phyloP scores from a whole-genome alignment of 352 stramenopile species.

The Phytophthora foliorum region DNA sequence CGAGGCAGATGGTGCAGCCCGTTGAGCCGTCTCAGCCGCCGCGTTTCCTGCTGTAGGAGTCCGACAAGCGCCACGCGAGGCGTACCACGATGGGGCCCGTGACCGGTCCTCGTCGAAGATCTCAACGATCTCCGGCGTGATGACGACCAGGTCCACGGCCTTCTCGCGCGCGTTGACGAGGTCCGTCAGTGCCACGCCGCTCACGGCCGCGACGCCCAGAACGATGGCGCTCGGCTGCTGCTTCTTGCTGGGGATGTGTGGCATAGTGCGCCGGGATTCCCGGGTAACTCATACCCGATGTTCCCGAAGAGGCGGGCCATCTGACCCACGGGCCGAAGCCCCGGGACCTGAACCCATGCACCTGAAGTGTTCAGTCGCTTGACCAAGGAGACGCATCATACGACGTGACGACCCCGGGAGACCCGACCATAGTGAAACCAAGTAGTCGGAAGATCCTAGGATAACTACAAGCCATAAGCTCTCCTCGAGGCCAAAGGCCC shows the following conservation, averaged over 20 bases:
- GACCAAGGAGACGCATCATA: too few species aligned
- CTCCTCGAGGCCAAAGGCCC: too few species aligned
- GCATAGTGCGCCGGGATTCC: too few species aligned
- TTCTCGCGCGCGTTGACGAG: constrained; percentile 76
- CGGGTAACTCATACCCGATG: too few species aligned
- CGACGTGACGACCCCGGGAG: too few species aligned
- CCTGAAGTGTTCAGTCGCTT: too few species aligned
- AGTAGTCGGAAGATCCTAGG: too few species aligned
- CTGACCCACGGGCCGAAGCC: too few species aligned
- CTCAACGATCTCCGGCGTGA: constrained; percentile 90
- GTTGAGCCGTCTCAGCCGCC: constrained; percentile 92
- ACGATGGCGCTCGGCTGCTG: constrained; percentile 58
- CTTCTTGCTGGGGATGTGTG: constrained; percentile 45
- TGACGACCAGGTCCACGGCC: constrained; percentile 74
- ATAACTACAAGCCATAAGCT: too few species aligned
- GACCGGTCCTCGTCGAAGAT: constrained; percentile 91
- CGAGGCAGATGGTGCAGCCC: constrained; percentile 94
- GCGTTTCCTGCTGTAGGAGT: constrained; percentile 90
- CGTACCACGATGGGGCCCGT: constrained; percentile 93
- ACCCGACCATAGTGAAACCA: too few species aligned
- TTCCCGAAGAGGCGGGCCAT: too few species aligned
- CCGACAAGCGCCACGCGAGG: constrained; percentile 95
- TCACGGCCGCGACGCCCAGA: constrained; percentile 64
- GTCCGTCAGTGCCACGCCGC: constrained; percentile 71
- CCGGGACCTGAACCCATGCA: too few species aligned